These are phyloP conservation scores for Lipomyces orientalis DNA, from an alignment of 805 yeast genomes.

Conservation along the genomic window DNA sequence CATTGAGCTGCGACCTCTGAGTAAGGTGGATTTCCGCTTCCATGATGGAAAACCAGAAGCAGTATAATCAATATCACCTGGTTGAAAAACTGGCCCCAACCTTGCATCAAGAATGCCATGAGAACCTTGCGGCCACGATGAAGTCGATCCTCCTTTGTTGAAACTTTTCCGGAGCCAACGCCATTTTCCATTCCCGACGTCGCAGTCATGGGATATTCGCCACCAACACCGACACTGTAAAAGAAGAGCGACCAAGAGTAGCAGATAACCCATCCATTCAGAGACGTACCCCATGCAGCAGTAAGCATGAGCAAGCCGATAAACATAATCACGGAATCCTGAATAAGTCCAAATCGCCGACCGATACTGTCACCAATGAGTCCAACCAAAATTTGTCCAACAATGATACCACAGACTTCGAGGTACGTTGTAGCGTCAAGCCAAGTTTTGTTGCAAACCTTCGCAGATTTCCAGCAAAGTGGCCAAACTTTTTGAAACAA, in stretches of 20 bases:
- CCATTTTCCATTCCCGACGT: constrained; percentile 65
- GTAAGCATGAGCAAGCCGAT: constrained; percentile 64
- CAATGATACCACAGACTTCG: constrained; percentile 56
- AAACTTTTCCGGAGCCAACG: constrained; percentile 36
- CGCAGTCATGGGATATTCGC: constrained; percentile 70
- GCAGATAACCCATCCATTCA: constrained; percentile 62
- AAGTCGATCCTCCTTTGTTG: constrained; percentile 46
- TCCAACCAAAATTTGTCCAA: constrained; percentile 67
- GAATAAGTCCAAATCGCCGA: constrained; percentile 64
- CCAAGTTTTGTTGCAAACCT: constrained; percentile 47
- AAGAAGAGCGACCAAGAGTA: constrained; percentile 56
- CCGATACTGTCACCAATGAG: constrained; percentile 63
- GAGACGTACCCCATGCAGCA: constrained; percentile 62
- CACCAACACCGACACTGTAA: constrained; percentile 61
- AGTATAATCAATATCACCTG: constrained; percentile 42
- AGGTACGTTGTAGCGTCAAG: constrained; percentile 46
- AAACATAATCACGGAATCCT: constrained; percentile 63
- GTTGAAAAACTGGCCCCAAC: constrained; percentile 46
- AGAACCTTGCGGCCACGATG: constrained; percentile 50
- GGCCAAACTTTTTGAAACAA: background rate
- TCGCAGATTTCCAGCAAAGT: constrained; percentile 45
- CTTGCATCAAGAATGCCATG: constrained; percentile 46
- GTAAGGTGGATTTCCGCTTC: constrained; percentile 41
- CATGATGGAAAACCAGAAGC: constrained; percentile 44
- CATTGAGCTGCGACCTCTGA: constrained; percentile 48